These are phyloP conservation scores for Fusarium humuli DNA, from an alignment of 2,329 filamentous ascomycete species.

Conservation along the genomic window DNA sequence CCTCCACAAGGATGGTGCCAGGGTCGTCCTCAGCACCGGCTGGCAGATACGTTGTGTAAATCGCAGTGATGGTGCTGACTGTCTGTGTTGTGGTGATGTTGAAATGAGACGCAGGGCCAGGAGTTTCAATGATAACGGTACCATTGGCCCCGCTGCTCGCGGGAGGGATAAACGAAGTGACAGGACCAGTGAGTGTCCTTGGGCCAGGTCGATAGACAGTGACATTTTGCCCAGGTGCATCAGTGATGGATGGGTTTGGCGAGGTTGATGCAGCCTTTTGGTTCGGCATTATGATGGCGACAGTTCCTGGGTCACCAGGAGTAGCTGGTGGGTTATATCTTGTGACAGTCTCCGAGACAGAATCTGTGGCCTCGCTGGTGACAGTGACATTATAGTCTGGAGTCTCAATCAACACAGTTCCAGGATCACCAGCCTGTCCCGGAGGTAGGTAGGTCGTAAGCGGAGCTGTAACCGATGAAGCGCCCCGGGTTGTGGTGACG, in stretches of 20 bases:
- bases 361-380: not conserved
- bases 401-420: conserved; percentile 1
- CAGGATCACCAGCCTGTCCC: not conserved
- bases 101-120: conserved; percentile 6
- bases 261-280: conserved; percentile 6
- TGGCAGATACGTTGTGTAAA: conserved; percentile 29
- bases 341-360: conserved; percentile 4
- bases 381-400: conserved; percentile 10
- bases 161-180: conserved; percentile 29
- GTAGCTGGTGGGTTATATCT: conserved; percentile 22
- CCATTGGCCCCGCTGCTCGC: conserved; percentile 15
- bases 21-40: conserved; percentile 19
- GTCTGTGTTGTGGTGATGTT: conserved; percentile 31
- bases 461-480: not conserved
- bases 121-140: conserved; percentile 31
- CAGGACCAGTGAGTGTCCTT: conserved; percentile 23
- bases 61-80: conserved; percentile 23
- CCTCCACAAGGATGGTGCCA: conserved; percentile 25
- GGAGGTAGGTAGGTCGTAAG: conserved; percentile 2
- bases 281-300: conserved; percentile 27
- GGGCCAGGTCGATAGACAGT: conserved; percentile 26
- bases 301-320: conserved; percentile 23
- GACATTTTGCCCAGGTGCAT: conserved; percentile 13
- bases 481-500: conserved; percentile 1
- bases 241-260: not conserved